A percentile compares a stretch with the other conserved stretches of the same genome.
Evolutionary conservation across 352 stramenopile genomes (phyloP).

Genomic region (Phytophthora idaei): DNA sequence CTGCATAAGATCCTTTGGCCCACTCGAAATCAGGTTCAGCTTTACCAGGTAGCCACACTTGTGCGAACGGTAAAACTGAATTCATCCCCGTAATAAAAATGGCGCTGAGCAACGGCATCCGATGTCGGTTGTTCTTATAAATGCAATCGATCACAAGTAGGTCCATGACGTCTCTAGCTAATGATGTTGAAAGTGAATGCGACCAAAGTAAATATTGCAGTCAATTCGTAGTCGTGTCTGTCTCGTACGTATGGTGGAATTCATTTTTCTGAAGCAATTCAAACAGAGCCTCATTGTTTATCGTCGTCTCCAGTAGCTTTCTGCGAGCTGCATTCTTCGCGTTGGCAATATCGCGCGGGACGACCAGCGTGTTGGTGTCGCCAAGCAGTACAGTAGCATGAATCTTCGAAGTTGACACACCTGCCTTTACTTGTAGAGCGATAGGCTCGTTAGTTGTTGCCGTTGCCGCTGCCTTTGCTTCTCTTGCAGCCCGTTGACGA

Average conservation of each 20-base stretch:
- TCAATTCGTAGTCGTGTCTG: not conserved
- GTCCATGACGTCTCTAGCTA: not conserved
- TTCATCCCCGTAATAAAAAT: not conserved
- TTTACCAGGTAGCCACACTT: not conserved
- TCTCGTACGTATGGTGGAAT: slow-evolving; percentile 5
- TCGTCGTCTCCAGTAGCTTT: not conserved
- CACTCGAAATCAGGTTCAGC: slow-evolving; percentile 1
- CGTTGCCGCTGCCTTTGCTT: too few relatives aligned
- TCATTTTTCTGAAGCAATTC: not conserved
- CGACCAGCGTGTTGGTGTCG: not conserved
- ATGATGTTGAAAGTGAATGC: not conserved
- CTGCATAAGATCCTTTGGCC: not conserved
- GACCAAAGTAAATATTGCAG: slow-evolving; percentile 13
- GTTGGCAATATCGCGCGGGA: slow-evolving; percentile 6
- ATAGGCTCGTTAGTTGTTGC: not conserved
- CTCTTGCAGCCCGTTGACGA: not conserved
- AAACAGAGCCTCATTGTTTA: slow-evolving; percentile 5
- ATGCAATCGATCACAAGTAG: slow-evolving; percentile 9
- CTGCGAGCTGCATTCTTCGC: not conserved
- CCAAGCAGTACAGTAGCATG: not conserved
- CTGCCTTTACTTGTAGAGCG: not conserved
- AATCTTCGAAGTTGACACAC: slow-evolving; percentile 1
- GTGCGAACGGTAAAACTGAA: not conserved
- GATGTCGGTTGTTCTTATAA: slow-evolving; percentile 8
- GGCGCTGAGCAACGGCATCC: not conserved